phyloP scores from a whole-genome alignment of 2,329 filamentous ascomycete genomes.

The Ophiostoma montium region DNA sequence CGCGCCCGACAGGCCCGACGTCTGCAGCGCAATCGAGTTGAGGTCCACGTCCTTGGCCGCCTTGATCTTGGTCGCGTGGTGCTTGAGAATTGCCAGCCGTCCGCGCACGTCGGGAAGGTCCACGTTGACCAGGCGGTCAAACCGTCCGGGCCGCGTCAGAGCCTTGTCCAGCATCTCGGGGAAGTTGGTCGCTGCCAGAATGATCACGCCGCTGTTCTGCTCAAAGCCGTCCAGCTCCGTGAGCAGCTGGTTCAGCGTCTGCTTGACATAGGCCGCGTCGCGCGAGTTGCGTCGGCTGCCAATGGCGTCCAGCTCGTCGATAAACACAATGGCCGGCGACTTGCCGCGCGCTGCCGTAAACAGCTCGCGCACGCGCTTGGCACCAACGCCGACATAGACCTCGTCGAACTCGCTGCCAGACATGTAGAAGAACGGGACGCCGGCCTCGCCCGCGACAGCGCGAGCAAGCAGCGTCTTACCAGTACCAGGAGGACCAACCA shows the following conservation, averaged over 20 bases:
- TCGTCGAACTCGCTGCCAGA: slow-evolving; percentile 98
- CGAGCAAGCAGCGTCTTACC: slow-evolving; percentile 93
- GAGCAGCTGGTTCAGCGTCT: slow-evolving; percentile 91
- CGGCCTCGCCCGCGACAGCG: slow-evolving; percentile 90
- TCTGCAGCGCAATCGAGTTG: slow-evolving; percentile 70
- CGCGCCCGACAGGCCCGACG: slow-evolving; percentile 83
- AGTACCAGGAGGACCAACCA: slow-evolving; percentile 91
- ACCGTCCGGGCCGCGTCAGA: slow-evolving; percentile 82
- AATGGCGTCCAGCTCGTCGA: slow-evolving; percentile 84
- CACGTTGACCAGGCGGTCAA: slow-evolving; percentile 85
- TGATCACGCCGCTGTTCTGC: slow-evolving; percentile 85
- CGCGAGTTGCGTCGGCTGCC: slow-evolving; percentile 85
- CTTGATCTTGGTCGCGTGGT: slow-evolving; percentile 88
- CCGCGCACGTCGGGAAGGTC: slow-evolving; percentile 85
- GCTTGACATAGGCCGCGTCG: slow-evolving; percentile 90
- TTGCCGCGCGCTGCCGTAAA: slow-evolving; percentile 23
- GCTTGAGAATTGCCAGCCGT: slow-evolving; percentile 80
- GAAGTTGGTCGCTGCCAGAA: slow-evolving; percentile 93
- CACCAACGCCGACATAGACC: slow-evolving; percentile 79
- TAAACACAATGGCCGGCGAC: slow-evolving; percentile 53
- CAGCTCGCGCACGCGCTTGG: slow-evolving; percentile 64
- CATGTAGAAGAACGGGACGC: slow-evolving; percentile 99
- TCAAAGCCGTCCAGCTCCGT: slow-evolving; percentile 97
- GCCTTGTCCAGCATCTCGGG: slow-evolving; percentile 91
- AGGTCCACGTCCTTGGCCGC: slow-evolving; percentile 68